Evolutionary conservation across 2,329 filamentous ascomycete species (phyloP).

Genomic region (Pseudogymnoascus sp.): DNA sequence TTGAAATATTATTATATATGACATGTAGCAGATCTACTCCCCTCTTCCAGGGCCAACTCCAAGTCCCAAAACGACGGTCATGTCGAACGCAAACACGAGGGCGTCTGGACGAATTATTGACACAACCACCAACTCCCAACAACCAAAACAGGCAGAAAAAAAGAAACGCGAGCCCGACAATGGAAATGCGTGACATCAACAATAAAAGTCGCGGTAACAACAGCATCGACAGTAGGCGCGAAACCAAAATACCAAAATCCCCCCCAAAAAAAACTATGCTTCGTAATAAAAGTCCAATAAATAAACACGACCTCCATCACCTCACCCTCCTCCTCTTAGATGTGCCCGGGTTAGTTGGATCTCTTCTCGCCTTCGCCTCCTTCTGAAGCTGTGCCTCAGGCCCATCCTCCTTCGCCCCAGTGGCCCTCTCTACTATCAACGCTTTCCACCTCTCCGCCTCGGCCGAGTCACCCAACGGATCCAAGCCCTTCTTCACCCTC

Average conservation of each 20-base stretch:
- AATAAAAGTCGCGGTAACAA: neutral
- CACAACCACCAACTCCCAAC: neutral
- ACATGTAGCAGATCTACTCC: neutral
- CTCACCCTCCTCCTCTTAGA: neutral
- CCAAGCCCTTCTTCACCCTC: neutral
- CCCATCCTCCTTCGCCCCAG: neutral
- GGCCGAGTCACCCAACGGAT: neutral
- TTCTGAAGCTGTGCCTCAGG: no score
- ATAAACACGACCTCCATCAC: neutral
- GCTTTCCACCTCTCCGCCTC: neutral
- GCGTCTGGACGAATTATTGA: neutral
- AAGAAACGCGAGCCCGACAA: neutral
- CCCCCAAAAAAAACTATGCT: neutral
- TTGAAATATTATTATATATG: neutral
- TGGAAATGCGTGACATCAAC: no score
- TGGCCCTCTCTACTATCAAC: neutral
- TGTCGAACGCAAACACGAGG: neutral
- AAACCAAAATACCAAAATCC: neutral
- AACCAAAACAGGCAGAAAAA: neutral
- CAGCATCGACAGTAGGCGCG: neutral
- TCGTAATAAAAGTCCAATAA: neutral
- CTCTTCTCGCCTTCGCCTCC: neutral
- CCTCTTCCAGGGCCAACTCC: neutral
- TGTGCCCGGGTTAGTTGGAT: no score
- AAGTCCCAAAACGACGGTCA: neutral